Evolutionary conservation across 257 asterid species (phyloP), one percentile per base, ranked within the genome.

Genomic region (Thymus quinquecostatus): DNA sequence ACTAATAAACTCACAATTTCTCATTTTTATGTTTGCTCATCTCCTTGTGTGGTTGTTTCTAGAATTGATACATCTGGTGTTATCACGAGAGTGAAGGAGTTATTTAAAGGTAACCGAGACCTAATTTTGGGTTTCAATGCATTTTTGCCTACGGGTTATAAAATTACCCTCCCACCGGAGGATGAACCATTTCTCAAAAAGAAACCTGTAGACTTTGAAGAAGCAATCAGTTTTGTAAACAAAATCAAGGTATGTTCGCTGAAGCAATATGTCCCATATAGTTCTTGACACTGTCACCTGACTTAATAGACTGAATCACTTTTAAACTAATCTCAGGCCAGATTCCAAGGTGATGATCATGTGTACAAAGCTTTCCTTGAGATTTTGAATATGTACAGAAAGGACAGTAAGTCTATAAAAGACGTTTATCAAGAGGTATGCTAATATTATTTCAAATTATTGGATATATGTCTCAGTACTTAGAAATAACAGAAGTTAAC

Each of bases 91-190:
- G 96, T 95, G 74, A 90, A 88, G 85, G 94, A 90, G 66, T 76
- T 92, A 76, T 92, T 95, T 82, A 86, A 79, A 79, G 99, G 92
- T 66, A 90, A 92, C 64, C 77, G 82, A 73, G 78, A 84, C 89
- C 88, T 95, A 64, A 88, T 92, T 81, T 83, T 92, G 84, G 99
- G 98, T 48, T 92, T 95, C 87, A 95, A 92, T 87, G 78, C 94
- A 77, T 95, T 92, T 82, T 79, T 95, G 82, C 98, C 99, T 0
- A 87, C 79, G 85, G 96, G 96, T 71, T 86, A 68, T 81, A 88
- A 87, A 75, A 92, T 90, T 79, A 88, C 85, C 58, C 89, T 90
- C 77, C 83, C 86, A 2, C 77, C 76, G 34, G 95, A 87, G 81
- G 89, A 86, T 21, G 97, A 88, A 80, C 82, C 83, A 41, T 74